Evolutionary conservation across 139 green algal species (phyloP), one percentile per base, ranked within the genome.

Genomic region (Asterochloris erici): DNA sequence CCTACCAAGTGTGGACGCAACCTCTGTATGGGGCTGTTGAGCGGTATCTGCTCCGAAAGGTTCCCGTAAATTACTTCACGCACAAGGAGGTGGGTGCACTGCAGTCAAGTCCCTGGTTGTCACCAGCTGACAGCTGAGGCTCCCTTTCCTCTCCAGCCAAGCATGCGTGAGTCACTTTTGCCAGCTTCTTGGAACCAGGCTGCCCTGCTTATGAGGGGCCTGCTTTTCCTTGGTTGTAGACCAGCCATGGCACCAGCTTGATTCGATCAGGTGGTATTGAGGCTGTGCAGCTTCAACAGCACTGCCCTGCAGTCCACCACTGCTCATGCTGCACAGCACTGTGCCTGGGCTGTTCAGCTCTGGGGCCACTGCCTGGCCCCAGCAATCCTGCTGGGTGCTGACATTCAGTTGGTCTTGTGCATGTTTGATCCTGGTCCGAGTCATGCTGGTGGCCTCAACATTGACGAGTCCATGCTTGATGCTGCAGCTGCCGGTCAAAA

Each of bases 1-100:
- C 83, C 0, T 90, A 81, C 77, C 77, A 81, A 63, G 77, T 81
- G 0, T 81, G 68, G 61, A 81, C 77, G 13, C 77, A 81, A 26
- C 77, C 77, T 17, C 74, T 62, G 63, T 81, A 64, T 63, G 63
- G 28, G 12, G 68, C 69, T 74, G 63, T 81, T 54, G 77, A 81
- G 27, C 17, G 16, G 9, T 73, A 23, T 29, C 19, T 73, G 10
- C 61, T 73, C 26, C 61, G 66, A 17, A 29, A 38, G 16, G 19
- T 62, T 19, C 77, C 77, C 62, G 73, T 73, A 13, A 73, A 73
- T 15, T 81, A 62, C 77, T 63, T 81, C 63, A 73, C 63, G 15
- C 77, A 73, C 77, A 81, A 74, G 77, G 27, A 62, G 27, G 62
- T 81, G 19, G 27, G 77, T 62, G 14, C 62, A 63, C 28, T n/a